Conservation (phyloP, 2,329 filamentous ascomycete genomes). For the Aspergillus proliferans region DNA sequence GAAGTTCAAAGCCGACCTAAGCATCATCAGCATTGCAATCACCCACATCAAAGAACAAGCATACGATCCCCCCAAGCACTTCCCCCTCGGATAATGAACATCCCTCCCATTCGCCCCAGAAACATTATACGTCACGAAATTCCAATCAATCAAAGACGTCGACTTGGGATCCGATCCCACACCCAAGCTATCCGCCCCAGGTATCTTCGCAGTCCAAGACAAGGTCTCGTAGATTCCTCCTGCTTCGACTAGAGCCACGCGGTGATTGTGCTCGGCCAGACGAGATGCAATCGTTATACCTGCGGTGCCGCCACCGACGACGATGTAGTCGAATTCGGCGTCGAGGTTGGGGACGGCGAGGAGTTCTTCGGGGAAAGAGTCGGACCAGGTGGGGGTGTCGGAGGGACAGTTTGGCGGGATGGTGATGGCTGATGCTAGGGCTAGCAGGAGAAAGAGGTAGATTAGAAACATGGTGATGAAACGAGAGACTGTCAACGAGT, state of each 20-base stretch:
- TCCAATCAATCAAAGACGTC: constrained; percentile 46
- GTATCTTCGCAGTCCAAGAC: constrained; percentile 50
- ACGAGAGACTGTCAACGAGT: too few species aligned
- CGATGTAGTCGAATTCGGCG: constrained; percentile 24
- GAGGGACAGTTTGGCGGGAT: not conserved
- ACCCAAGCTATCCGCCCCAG: constrained; percentile 15
- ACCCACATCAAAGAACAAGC: constrained; percentile 4
- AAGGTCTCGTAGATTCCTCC: constrained; percentile 47
- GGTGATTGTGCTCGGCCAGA: constrained; percentile 44
- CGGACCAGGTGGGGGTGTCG: too few species aligned
- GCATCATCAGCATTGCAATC: not conserved
- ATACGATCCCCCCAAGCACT: constrained; percentile 25
- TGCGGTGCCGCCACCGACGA: constrained; percentile 35
- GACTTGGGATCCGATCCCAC: constrained; percentile 14
- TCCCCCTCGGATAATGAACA: constrained; percentile 24
- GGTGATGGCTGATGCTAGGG: not conserved
- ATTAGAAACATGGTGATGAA: too few species aligned
- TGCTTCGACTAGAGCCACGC: constrained; percentile 34
- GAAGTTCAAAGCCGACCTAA: constrained; percentile 26
- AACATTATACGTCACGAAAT: constrained; percentile 41
- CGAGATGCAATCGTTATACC: constrained; percentile 43
- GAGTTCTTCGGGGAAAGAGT: not conserved
- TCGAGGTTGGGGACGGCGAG: constrained; percentile 3
- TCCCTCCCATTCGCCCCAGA: constrained; percentile 41
- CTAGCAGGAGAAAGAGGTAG: not conserved